A percentile compares a stretch with the other conserved stretches of the same genome.
phyloP scores from a whole-genome alignment of 345 rosid species.

The Alliaria petiolata region DNA sequence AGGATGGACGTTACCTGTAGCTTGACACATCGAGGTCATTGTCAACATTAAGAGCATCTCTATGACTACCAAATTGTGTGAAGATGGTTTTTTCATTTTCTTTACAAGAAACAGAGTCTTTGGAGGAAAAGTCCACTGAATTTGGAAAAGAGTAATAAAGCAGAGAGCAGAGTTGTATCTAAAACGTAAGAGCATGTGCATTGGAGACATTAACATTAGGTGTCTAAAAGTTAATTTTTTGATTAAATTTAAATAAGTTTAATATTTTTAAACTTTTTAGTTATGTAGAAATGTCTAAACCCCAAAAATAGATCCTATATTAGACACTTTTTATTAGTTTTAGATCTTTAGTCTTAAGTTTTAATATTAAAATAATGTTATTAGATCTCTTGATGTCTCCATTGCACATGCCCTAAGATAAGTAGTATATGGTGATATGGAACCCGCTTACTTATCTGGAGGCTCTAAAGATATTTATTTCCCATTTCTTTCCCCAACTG shows the following conservation, averaged over 20 bases:
- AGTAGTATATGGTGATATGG: conserved; percentile 4
- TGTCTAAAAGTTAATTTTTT: no score
- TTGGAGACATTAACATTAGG: no score
- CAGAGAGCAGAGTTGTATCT: not conserved
- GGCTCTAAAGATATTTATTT: not conserved
- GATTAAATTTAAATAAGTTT: no score
- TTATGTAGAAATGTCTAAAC: no score
- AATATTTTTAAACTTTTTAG: no score
- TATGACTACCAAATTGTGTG: not conserved
- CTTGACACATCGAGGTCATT: conserved; percentile 40
- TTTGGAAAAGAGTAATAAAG: not conserved
- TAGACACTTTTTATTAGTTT: no score
- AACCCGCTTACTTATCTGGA: conserved; percentile 3
- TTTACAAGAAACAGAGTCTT: conserved; percentile 4
- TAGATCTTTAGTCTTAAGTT: no score
- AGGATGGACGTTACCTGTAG: conserved; percentile 50
- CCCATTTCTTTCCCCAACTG: not conserved
- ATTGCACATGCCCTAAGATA: no score
- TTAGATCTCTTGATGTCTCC: no score
- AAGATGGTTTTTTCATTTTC: conserved; percentile 1
- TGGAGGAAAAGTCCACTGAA: not conserved
- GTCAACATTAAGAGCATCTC: conserved; percentile 8
- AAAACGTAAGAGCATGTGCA: no score
- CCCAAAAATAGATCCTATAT: no score
- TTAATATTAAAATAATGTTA: no score